phyloP scores from a whole-genome alignment of 371 early-diverging fungal genomes.

The Choanephora cucurbitarum region DNA sequence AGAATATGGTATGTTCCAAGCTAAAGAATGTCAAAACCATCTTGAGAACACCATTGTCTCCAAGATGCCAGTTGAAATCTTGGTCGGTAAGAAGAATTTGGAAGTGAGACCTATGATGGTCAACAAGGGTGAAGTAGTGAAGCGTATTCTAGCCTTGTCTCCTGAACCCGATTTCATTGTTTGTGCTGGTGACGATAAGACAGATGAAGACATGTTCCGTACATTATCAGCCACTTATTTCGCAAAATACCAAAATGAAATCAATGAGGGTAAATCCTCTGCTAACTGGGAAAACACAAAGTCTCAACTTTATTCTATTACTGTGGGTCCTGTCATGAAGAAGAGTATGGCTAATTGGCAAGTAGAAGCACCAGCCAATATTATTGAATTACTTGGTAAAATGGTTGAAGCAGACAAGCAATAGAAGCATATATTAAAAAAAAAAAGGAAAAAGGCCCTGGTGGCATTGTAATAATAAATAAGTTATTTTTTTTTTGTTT shows the following conservation, averaged over 20 bases:
- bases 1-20: conserved; percentile 80
- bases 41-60: conserved; percentile 80
- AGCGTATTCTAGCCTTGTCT: conserved; percentile 62
- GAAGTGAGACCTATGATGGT: conserved; percentile 85
- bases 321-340: conserved; percentile 78
- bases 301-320: conserved; percentile 46
- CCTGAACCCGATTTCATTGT: conserved; percentile 85
- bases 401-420: conserved; percentile 21
- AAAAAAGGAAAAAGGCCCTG: conserved; percentile 4
- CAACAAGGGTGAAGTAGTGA: conserved; percentile 95
- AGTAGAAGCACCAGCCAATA: conserved; percentile 53
- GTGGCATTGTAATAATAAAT: conserved; percentile 4
- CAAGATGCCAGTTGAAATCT: conserved; percentile 88
- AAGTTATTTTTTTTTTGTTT: no score
- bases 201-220: conserved; percentile 97
- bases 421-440: background rate
- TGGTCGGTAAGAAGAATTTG: conserved; percentile 96
- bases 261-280: conserved; percentile 5
- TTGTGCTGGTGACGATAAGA: conserved; percentile 96
- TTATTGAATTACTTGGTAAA: conserved; percentile 42
- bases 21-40: conserved; percentile 91
- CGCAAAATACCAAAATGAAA: conserved; percentile 18
- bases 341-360: conserved; percentile 85
- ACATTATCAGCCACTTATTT: conserved; percentile 30
- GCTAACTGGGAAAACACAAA: conserved; percentile 12